Percentiles rank a stretch among this genome's conserved stretches.
Conservation (phyloP, 805 yeast genomes). For the Candida ascalaphidarum region DNA sequence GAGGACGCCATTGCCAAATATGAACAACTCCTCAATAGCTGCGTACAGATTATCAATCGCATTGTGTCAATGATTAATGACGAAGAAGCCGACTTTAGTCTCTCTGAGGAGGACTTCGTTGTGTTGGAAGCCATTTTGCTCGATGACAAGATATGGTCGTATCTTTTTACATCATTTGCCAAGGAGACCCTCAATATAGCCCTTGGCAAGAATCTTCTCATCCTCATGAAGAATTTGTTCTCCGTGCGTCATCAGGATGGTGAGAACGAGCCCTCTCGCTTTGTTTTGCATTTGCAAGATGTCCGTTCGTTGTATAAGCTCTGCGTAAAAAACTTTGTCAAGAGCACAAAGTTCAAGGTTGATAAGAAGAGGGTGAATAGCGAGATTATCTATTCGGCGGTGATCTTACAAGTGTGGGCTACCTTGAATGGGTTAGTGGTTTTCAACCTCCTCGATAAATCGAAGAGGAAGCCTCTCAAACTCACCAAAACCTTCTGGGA, state of each 20-base stretch:
- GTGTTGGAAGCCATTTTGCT: slow-evolving; percentile 1
- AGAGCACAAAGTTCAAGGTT: slow-evolving; percentile 30
- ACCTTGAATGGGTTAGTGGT: slow-evolving; percentile 34
- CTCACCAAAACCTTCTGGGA: slow-evolving; percentile 47
- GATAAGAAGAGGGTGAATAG: slow-evolving; percentile 11
- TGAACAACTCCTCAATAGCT: slow-evolving; percentile 43
- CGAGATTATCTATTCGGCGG: slow-evolving; percentile 34
- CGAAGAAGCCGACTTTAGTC: slow-evolving; percentile 4
- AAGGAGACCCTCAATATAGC: slow-evolving; percentile 19
- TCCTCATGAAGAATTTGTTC: slow-evolving; percentile 13
- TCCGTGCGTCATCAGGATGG: too few species aligned
- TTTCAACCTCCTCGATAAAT: slow-evolving; percentile 9
- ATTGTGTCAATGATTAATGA: slow-evolving; percentile 12
- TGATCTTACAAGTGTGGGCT: slow-evolving; percentile 41
- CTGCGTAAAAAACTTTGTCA: slow-evolving; percentile 37
- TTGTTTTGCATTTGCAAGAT: too few species aligned
- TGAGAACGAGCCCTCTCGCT: too few species aligned
- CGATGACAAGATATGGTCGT: slow-evolving; percentile 26
- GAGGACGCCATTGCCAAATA: slow-evolving; percentile 64
- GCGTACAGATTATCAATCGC: slow-evolving; percentile 40
- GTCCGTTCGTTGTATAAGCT: slow-evolving; percentile 19
- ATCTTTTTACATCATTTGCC: slow-evolving; percentile 14
- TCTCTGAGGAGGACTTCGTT: slow-evolving; percentile 4
- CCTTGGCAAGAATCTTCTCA: slow-evolving; percentile 20
- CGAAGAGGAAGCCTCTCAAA: too few species aligned